These are phyloP conservation scores for Ophiognomonia clavigignenti-juglandacearum DNA, from an alignment of 2,329 filamentous ascomycete species.

Conservation along the genomic window DNA sequence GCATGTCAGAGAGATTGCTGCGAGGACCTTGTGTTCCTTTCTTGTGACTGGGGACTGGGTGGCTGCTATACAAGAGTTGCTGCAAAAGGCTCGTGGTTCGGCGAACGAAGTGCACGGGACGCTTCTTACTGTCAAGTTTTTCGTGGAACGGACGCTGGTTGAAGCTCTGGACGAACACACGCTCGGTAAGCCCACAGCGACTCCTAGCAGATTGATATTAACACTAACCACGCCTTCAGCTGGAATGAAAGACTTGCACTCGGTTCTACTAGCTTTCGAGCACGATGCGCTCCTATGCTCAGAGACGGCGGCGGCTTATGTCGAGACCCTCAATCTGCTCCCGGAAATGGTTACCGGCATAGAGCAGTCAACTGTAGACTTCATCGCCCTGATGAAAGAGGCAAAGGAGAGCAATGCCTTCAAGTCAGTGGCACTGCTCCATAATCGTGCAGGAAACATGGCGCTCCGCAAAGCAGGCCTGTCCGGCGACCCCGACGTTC, in stretches of 20 bases:
- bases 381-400: too few species aligned
- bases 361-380: not conserved
- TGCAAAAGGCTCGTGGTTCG: slow-evolving; percentile 27
- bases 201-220: not conserved
- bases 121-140: slow-evolving; percentile 50
- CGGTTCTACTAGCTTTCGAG: slow-evolving; percentile 8
- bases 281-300: slow-evolving; percentile 21
- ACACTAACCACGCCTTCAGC: not conserved
- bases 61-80: slow-evolving; percentile 31
- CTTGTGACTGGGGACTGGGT: slow-evolving; percentile 49
- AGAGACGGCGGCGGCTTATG: slow-evolving; percentile 39
- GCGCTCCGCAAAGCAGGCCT: slow-evolving; percentile 29
- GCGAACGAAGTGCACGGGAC: slow-evolving; percentile 56
- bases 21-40: slow-evolving; percentile 64
- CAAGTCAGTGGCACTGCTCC: slow-evolving; percentile 30
- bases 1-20: slow-evolving; percentile 79
- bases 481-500: slow-evolving; percentile 9
- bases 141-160: slow-evolving; percentile 48
- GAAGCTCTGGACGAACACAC: not conserved
- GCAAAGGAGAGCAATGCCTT: not conserved
- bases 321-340: slow-evolving; percentile 41
- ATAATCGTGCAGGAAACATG: slow-evolving; percentile 32
- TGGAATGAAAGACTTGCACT: slow-evolving; percentile 5
- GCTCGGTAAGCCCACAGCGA: not conserved
- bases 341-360: slow-evolving; percentile 19